Evolutionary conservation across 192 early-diverging fungal species (phyloP), one percentile per base, ranked within the genome.

Genomic region (Chytriomyces hyalinus): DNA sequence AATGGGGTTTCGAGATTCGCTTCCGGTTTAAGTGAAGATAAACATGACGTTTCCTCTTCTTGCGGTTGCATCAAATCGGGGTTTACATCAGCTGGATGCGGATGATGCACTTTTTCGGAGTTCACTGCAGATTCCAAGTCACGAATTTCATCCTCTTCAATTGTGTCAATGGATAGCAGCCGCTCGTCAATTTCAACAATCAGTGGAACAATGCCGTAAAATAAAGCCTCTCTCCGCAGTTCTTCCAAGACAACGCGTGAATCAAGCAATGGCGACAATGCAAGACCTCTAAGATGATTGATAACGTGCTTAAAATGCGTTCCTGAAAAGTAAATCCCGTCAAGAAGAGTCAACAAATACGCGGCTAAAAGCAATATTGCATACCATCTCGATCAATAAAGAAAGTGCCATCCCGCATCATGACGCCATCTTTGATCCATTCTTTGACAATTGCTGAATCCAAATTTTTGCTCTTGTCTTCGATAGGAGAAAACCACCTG

Each of bases 301-400:
- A 87, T 70, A n/a, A 87, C 75, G 73, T 84, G 86, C 47, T 80
- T 75, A 61, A 87, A 87, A 69, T 80, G 68, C 4, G 81, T 81
- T 43, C 78, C 80, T 81, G 72, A 49, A 47, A 78, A 60, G 45
- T 1, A 62, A 70, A 70, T 3, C 6, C 17, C 20, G 61, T 9
- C 44, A 50, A 36, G 0, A 62, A 10, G 43, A 53, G 44, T 6
- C 47, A 67, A 47, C 36, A 36, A 36, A 4, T 8, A 57, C 13
- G 11, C 1, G 3, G 11, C 44, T 20, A 49, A 10, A 61, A 48
- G 53, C 2, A 65, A 65, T 10, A 50, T 17, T 59, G 46, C 71
- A 51, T 66, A 80, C 84, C 84, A 75, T 85, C 84, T 5, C 84
- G 75, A 75, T 85, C 84, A 65, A 85, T 65, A 49, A 81, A 81